These are phyloP conservation scores for Aspergillus asperescens DNA, from an alignment of 495 filamentous ascomycete species.

Conservation along the genomic window DNA sequence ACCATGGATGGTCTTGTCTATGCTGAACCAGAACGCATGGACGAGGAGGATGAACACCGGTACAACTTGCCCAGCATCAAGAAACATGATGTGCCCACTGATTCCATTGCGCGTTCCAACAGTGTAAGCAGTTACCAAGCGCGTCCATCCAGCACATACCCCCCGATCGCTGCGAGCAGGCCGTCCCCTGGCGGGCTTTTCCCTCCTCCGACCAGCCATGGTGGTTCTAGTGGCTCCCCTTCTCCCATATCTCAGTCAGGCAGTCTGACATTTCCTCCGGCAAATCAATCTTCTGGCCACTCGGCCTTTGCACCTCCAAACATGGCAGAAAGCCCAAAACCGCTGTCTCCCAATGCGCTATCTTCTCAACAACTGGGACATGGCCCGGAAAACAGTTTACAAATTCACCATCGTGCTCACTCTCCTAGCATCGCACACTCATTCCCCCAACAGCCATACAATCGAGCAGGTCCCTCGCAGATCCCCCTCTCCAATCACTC, in stretches of 20 bases:
- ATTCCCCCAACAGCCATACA: slow-evolving; percentile 61
- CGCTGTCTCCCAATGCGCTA: slow-evolving; percentile 68
- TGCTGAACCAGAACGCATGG: slow-evolving; percentile 54
- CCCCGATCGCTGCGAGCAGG: slow-evolving; percentile 55
- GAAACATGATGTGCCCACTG: slow-evolving; percentile 53
- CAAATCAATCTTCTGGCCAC: slow-evolving; percentile 37
- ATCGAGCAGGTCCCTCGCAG: slow-evolving; percentile 39
- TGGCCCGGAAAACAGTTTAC: slow-evolving; percentile 41
- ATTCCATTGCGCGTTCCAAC: slow-evolving; percentile 35
- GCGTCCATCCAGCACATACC: slow-evolving; percentile 69
- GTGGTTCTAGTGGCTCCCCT: slow-evolving; percentile 46
- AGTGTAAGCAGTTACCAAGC: slow-evolving; percentile 52
- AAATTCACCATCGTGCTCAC: slow-evolving; percentile 49
- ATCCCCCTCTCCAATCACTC: slow-evolving; percentile 25
- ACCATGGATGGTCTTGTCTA: slow-evolving; percentile 74
- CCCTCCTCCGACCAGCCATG: slow-evolving; percentile 50
- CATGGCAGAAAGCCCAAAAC: slow-evolving; percentile 84
- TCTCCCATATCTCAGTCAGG: slow-evolving; percentile 50
- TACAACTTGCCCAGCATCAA: slow-evolving; percentile 68
- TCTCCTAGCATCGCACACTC: slow-evolving; percentile 67
- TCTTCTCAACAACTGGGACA: slow-evolving; percentile 57
- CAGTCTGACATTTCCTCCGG: slow-evolving; percentile 43
- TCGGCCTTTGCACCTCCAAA: slow-evolving; percentile 64
- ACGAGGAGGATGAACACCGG: slow-evolving; percentile 58
- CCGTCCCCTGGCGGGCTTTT: slow-evolving; percentile 50